A percentile compares a stretch with the other conserved stretches of the same genome.
phyloP scores from a whole-genome alignment of 768 basidiomycete species.

The Pleurotus pulmonarius region DNA sequence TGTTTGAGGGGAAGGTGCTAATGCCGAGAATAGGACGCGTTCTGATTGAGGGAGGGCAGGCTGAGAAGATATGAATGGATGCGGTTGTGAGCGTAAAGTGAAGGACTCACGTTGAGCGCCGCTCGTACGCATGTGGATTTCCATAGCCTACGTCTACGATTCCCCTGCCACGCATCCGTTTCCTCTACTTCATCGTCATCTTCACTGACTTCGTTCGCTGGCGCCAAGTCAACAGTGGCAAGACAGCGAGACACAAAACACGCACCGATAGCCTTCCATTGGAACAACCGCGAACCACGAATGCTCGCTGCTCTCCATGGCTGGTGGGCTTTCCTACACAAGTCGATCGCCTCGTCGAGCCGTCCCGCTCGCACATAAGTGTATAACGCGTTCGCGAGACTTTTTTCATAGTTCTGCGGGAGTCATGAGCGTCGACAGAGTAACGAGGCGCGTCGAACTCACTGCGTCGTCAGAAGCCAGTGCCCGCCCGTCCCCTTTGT shows the following conservation, averaged over 20 bases:
- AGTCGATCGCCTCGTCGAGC: conserved; percentile 77
- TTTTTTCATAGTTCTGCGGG: conserved; percentile 74
- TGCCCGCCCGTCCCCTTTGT: conserved; percentile 50
- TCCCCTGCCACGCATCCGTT: conserved; percentile 65
- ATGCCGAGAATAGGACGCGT: conserved; percentile 83
- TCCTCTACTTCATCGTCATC: conserved; percentile 49
- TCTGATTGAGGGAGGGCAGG: conserved; percentile 63
- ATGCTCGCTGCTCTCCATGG: conserved; percentile 92
- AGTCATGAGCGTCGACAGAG: background rate
- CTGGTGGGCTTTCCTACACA: conserved; percentile 80
- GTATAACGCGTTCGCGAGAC: conserved; percentile 73
- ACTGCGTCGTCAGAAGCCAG: conserved; percentile 80
- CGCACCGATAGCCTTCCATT: conserved; percentile 71
- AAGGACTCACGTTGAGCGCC: conserved; percentile 63
- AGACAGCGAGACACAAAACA: background rate
- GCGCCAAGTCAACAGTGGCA: background rate
- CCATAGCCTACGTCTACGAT: conserved; percentile 78
- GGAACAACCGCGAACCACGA: conserved; percentile 75
- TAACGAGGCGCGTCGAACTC: conserved; percentile 20
- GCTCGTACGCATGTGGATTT: conserved; percentile 80
- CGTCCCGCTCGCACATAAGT: conserved; percentile 82
- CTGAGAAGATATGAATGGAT: conserved; percentile 26
- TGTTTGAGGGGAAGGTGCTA: conserved; percentile 71
- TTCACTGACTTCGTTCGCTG: conserved; percentile 36
- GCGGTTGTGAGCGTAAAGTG: background rate